Evolutionary conservation across 768 basidiomycete genomes (phyloP), one percentile per base, ranked within the genome.

Genomic region (Podaxis mareebaensis): DNA sequence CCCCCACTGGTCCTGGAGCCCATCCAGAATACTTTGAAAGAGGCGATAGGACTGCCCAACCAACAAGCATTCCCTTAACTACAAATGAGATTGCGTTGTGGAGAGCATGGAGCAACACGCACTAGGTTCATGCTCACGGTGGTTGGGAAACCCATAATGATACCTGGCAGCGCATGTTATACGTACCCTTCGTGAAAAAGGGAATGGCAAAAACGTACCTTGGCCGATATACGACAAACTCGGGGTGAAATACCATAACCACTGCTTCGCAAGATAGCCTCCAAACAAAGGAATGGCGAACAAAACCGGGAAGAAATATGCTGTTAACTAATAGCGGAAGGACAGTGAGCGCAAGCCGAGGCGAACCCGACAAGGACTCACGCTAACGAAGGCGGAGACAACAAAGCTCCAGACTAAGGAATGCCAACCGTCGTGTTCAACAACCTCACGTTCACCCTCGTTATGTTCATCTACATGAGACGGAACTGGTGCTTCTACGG

Each of bases 141-240:
- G 0, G 94, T 96, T 0, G 95, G 91, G 69, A 96, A 93, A 3
- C 96, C 96, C 96, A 99, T 99, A 69, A 98, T 98, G 64, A 98
- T 95, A 4, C 95, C 92, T 90, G 58, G 8, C 1, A 60, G 3
- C 39, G 44, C 60, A 4, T 57, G 57, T 22, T 38, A 26, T n/a
- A 15, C 58, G 40, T 17, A 17, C 10, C 20, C 15, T 10, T 24
- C 60, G 58, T 42, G 24, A 59, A 53, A 49, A 49, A 48, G 59
- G 61, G 26, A 11, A 58, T 24, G 22, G 13, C 10, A 26, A n/a
- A 39, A 26, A 61, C 75, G 42, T 56, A 87, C 93, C 95, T 84
- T 96, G 94, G 1, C 95, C 95, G 42, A 97, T 88, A 70, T 97
- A 98, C 0, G 92, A 93, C 24, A 96, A 76, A 73, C 91, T 93